A percentile compares a stretch with the other conserved stretches of the same genome.
Conservation (phyloP, 208 protist genomes). For the Leishmania tarentolae region DNA sequence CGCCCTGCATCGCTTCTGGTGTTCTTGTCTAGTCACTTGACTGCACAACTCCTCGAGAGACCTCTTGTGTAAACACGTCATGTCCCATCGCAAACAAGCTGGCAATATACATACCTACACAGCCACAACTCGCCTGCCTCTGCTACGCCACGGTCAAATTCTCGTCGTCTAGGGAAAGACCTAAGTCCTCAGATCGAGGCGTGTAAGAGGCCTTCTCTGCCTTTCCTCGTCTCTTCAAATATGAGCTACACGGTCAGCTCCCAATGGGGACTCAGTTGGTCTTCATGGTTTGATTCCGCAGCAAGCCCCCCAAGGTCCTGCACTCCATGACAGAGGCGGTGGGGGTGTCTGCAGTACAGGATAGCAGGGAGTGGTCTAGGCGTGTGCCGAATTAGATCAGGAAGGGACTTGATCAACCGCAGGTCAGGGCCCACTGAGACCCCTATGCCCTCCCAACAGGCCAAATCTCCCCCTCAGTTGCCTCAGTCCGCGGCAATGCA, state of each 20-base stretch:
- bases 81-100: not conserved
- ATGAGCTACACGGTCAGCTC: not conserved
- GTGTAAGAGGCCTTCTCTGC: too few relatives aligned
- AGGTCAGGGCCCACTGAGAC: not conserved
- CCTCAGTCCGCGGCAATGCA: not conserved
- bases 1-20: not conserved
- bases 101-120: not conserved
- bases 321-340: not conserved
- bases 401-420: not conserved
- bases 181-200: not conserved
- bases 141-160: not conserved
- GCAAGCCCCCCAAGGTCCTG: too few relatives aligned
- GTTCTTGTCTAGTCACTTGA: not conserved
- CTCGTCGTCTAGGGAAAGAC: not conserved
- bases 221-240: not conserved
- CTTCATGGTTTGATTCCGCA: not conserved
- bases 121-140: not conserved
- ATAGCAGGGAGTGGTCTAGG: not conserved
- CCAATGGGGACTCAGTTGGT: not conserved
- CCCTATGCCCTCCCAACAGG: not conserved
- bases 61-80: not conserved
- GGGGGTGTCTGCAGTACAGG: not conserved
- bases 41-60: not conserved
- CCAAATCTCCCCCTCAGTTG: not conserved
- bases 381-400: not conserved